These are phyloP conservation scores for Neonectria faginata DNA, from an alignment of 2,329 filamentous ascomycete species.

Conservation along the genomic window DNA sequence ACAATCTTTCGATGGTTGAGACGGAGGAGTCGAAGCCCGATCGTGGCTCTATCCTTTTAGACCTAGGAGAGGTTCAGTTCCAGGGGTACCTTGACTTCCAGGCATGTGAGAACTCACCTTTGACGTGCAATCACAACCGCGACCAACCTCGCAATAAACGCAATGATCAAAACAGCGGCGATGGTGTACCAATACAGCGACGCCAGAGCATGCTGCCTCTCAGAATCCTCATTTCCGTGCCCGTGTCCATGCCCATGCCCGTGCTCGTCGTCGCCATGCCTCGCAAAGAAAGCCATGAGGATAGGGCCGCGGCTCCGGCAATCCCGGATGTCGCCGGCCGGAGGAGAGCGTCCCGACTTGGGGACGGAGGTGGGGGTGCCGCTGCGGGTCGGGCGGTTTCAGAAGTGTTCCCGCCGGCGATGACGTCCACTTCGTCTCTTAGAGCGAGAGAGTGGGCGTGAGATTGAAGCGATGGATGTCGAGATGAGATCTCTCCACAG, in stretches of 20 bases:
- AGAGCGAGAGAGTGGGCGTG: background rate
- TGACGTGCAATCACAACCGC: constrained; percentile 38
- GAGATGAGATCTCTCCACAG: background rate
- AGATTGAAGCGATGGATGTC: background rate
- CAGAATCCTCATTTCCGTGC: constrained; percentile 40
- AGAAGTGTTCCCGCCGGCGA: constrained; percentile 4
- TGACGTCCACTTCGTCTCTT: constrained; percentile 3
- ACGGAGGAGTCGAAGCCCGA: constrained; percentile 27
- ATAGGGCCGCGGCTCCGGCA: background rate
- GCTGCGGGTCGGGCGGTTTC: constrained; percentile 21
- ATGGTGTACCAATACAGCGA: constrained; percentile 44
- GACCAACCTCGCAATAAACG: constrained; percentile 31
- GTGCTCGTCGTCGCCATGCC: constrained; percentile 39
- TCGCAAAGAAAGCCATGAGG: constrained; percentile 35
- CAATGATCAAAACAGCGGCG: constrained; percentile 32
- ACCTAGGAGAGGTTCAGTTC: constrained; percentile 23
- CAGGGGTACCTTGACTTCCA: background rate
- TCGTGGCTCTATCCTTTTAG: constrained; percentile 32
- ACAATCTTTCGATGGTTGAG: constrained; percentile 33
- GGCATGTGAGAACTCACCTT: constrained; percentile 30
- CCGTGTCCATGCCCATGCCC: constrained; percentile 37
- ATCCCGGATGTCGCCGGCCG: background rate
- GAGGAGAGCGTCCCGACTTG: background rate
- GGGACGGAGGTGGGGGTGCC: background rate
- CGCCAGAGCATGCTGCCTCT: constrained; percentile 43